Evolutionary conservation across 495 filamentous ascomycete species (phyloP).

Genomic region (Tetracladium marchalianum): DNA sequence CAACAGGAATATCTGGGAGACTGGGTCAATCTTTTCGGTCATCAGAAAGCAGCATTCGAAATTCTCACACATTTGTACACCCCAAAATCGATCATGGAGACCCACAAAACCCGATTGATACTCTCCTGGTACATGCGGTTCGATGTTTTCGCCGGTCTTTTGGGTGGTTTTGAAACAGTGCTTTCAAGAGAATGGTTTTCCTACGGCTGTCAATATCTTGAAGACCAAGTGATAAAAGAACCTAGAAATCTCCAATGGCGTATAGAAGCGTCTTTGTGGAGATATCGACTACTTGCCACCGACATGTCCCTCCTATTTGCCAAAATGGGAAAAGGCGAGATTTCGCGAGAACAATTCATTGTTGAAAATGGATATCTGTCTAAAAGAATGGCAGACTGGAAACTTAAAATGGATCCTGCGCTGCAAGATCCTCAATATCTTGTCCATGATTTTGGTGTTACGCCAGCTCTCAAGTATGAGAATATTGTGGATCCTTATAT

Average conservation of each 20-base stretch:
- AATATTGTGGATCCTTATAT: conserved; percentile 66
- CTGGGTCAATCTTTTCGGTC: conserved; percentile 83
- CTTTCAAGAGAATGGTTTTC: conserved; percentile 77
- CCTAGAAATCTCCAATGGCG: conserved; percentile 56
- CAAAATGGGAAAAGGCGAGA: conserved; percentile 48
- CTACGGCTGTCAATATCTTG: conserved; percentile 50
- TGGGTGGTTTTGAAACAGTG: conserved; percentile 67
- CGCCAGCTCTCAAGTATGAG: conserved; percentile 39
- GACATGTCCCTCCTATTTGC: conserved; percentile 77
- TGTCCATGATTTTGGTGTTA: conserved; percentile 47
- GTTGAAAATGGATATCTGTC: conserved; percentile 48
- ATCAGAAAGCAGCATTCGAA: conserved; percentile 82
- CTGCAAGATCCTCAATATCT: conserved; percentile 48
- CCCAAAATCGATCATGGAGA: conserved; percentile 64
- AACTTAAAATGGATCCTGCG: conserved; percentile 43
- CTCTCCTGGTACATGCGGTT: conserved; percentile 85
- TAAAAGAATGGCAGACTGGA: conserved; percentile 44
- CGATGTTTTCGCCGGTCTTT: conserved; percentile 72
- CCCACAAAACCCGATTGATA: conserved; percentile 56
- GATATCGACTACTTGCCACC: conserved; percentile 62
- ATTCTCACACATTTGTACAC: conserved; percentile 71
- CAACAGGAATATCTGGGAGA: conserved; percentile 85
- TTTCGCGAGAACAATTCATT: conserved; percentile 56
- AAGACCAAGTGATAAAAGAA: conserved; percentile 42
- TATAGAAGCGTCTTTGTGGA: conserved; percentile 52